Percentiles rank a stretch among this genome's conserved stretches.
These are phyloP conservation scores for Suillus alpinus DNA, from an alignment of 768 basidiomycete genomes.

Conservation along the genomic window DNA sequence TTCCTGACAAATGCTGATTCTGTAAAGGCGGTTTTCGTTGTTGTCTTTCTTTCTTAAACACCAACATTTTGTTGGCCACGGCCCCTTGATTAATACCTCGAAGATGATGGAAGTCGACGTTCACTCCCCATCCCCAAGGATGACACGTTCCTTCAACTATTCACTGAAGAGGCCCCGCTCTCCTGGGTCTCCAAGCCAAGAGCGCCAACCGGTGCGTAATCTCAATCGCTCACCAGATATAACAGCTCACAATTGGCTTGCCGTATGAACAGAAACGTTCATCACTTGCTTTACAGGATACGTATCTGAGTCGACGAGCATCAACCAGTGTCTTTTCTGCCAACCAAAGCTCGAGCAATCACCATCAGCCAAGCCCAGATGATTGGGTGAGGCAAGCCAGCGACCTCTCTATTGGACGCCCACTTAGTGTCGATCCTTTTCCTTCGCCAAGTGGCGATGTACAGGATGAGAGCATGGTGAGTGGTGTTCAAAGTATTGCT, in stretches of 20 bases:
- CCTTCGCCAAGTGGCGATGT: slow-evolving; percentile 6
- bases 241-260: neutral
- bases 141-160: slow-evolving; percentile 33
- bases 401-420: slow-evolving; percentile 63
- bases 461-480: slow-evolving; percentile 47
- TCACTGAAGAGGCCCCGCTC: slow-evolving; percentile 59
- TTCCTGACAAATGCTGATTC: neutral
- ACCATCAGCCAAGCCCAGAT: slow-evolving; percentile 47
- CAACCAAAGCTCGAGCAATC: slow-evolving; percentile 12
- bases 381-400: slow-evolving; percentile 77
- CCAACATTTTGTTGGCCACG: neutral
- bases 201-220: slow-evolving; percentile 53
- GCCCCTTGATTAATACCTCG: neutral
- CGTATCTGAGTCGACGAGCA: slow-evolving; percentile 28
- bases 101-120: slow-evolving; percentile 55
- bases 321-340: slow-evolving; percentile 17
- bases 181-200: slow-evolving; percentile 45
- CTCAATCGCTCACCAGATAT: neutral
- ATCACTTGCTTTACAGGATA: slow-evolving; percentile 38
- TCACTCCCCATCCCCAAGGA: slow-evolving; percentile 39
- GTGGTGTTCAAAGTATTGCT: slow-evolving; percentile 15
- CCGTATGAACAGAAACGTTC: slow-evolving; percentile 52
- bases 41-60: neutral
- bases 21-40: neutral
- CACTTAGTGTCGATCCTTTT: slow-evolving; percentile 19